Evolutionary conservation across 2,329 filamentous ascomycete genomes (phyloP).

Genomic region (Cladosporium sp.): DNA sequence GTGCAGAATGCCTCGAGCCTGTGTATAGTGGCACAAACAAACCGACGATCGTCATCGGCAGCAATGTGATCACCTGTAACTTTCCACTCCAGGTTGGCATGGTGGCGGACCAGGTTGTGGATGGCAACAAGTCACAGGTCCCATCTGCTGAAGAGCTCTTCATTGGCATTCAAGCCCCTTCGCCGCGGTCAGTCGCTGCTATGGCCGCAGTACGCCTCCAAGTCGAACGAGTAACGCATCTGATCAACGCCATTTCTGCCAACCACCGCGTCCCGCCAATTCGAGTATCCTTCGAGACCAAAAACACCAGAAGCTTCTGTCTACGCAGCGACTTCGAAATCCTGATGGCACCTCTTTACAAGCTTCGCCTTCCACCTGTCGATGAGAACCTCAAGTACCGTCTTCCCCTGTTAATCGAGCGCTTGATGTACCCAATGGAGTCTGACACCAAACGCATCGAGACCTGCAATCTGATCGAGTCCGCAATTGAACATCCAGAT

Average conservation of each 20-base stretch:
- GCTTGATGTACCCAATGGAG: no score
- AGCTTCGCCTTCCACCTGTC: background rate
- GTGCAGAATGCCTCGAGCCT: background rate
- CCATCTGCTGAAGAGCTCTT: background rate
- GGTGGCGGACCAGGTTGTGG: background rate
- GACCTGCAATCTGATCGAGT: no score
- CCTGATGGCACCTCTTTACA: background rate
- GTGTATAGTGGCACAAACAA: background rate
- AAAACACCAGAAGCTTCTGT: background rate
- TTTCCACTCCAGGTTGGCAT: background rate
- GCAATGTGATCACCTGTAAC: background rate
- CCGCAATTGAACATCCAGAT: no score
- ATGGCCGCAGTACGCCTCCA: background rate
- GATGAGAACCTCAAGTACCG: no score
- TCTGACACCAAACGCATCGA: no score
- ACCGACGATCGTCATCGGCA: background rate
- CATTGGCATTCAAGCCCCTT: background rate
- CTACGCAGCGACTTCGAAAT: background rate
- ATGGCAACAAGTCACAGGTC: background rate
- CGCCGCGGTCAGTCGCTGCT: background rate
- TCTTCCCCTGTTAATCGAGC: no score
- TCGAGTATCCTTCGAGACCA: constrained; percentile 1
- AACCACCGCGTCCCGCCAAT: background rate
- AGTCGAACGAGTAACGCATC: background rate
- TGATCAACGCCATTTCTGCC: background rate